phyloP scores from a whole-genome alignment of 2,329 filamentous ascomycete species.

The Hypomyces perniciosus region DNA sequence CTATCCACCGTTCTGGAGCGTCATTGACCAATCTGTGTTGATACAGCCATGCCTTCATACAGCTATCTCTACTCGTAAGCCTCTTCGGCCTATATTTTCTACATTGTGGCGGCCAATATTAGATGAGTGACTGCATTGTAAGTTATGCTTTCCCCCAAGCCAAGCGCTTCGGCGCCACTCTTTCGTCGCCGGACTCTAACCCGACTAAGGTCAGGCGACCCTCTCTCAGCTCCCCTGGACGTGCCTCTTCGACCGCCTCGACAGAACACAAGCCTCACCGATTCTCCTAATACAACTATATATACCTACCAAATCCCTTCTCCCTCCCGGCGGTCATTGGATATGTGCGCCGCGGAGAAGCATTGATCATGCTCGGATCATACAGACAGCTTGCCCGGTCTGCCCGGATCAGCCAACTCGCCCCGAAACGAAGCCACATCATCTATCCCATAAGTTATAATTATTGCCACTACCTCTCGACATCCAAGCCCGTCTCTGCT shows the following conservation, averaged over 20 bases:
- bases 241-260: not conserved
- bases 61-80: not conserved
- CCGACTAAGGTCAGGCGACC: too few species aligned
- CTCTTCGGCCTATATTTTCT: too few species aligned
- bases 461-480: slow-evolving; percentile 20
- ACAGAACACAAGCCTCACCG: not conserved
- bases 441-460: not conserved
- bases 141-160: too few species aligned
- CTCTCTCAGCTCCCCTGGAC: too few species aligned
- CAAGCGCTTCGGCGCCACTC: too few species aligned
- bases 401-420: not conserved
- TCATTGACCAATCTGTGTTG: too few species aligned
- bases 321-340: not conserved
- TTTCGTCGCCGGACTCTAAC: too few species aligned
- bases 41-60: not conserved
- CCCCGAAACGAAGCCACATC: not conserved
- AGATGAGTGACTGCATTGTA: too few species aligned
- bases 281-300: not conserved
- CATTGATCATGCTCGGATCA: not conserved
- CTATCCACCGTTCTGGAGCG: not conserved
- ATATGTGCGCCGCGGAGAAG: not conserved
- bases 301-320: not conserved
- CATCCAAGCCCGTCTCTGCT: slow-evolving; percentile 19
- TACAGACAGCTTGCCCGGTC: not conserved
- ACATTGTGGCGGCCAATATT: too few species aligned